These are phyloP conservation scores for Megacollybia platyphylla DNA, from an alignment of 1,284 basidiomycete genomes.

Conservation along the genomic window DNA sequence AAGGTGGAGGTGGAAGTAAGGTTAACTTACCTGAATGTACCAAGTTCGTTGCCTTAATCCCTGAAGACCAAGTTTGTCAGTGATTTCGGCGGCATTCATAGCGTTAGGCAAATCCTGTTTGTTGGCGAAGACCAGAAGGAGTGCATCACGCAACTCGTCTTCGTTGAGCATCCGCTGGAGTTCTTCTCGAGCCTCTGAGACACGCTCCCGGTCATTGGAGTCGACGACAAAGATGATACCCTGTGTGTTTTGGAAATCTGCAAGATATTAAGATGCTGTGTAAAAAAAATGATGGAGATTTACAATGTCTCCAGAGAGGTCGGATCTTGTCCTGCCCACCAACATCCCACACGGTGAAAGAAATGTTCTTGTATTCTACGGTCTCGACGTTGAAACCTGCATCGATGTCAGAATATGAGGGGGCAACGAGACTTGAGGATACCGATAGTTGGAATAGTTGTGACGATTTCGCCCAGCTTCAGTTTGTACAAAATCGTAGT, in stretches of 20 bases:
- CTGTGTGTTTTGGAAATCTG: constrained; percentile 99
- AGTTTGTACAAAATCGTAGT: constrained; percentile 98
- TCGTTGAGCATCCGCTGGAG: constrained; percentile 99
- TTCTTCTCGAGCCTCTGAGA: constrained; percentile 97
- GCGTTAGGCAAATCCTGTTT: constrained; percentile 99
- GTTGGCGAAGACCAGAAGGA: constrained; percentile 98
- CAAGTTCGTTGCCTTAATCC: constrained; percentile 93
- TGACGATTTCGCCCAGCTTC: constrained; percentile 98
- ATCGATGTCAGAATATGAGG: constrained; percentile 13
- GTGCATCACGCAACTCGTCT: constrained; percentile 97
- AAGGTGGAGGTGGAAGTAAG: constrained; percentile 11
- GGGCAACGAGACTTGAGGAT: constrained; percentile 16
- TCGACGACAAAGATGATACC: constrained; percentile 99
- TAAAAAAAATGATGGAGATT: constrained; percentile 19
- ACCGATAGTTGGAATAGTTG: constrained; percentile 99
- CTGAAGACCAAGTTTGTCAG: constrained; percentile 98
- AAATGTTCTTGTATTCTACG: constrained; percentile 99
- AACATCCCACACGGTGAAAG: constrained; percentile 99
- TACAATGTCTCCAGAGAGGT: constrained; percentile 99
- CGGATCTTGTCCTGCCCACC: constrained; percentile 99
- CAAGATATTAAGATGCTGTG: constrained; percentile 9
- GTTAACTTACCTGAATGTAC: constrained; percentile 85
- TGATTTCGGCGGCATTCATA: constrained; percentile 99
- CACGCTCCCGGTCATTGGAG: constrained; percentile 99
- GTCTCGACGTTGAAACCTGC: constrained; percentile 98